Percentiles rank a stretch among this genome's conserved stretches.
phyloP scores from a whole-genome alignment of 2,329 filamentous ascomycete species.

The Penicillium sp. region DNA sequence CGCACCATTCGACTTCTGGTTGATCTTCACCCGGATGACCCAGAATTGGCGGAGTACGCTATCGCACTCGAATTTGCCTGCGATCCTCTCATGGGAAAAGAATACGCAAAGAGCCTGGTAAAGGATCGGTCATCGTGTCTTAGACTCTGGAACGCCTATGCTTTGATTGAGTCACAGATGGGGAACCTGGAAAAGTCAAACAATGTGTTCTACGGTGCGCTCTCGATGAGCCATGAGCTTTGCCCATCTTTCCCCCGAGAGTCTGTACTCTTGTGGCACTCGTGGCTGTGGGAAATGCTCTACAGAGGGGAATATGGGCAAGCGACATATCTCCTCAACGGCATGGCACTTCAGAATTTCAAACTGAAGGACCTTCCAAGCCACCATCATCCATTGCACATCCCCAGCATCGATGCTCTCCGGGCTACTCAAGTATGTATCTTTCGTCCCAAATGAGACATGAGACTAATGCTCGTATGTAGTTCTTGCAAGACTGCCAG shows the following conservation, averaged over 20 bases:
- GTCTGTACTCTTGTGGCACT: too few relatives aligned
- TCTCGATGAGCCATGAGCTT: too few relatives aligned
- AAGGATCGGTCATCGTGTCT: slow-evolving; percentile 60
- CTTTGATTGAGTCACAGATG: slow-evolving; percentile 60
- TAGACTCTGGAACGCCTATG: slow-evolving; percentile 72
- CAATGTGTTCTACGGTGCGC: slow-evolving; percentile 45
- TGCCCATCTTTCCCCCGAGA: too few relatives aligned
- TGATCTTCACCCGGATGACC: slow-evolving; percentile 37
- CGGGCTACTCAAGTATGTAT: slow-evolving; percentile 38
- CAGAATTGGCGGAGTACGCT: slow-evolving; percentile 60
- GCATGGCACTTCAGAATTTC: too few relatives aligned
- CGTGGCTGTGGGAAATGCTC: too few relatives aligned
- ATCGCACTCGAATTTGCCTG: slow-evolving; percentile 60
- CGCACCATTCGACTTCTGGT: slow-evolving; percentile 56
- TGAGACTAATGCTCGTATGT: slow-evolving; percentile 46
- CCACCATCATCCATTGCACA: too few relatives aligned
- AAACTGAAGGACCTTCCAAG: too few relatives aligned
- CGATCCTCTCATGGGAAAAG: slow-evolving; percentile 55
- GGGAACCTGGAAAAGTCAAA: slow-evolving; percentile 50
- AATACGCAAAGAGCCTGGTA: slow-evolving; percentile 66
- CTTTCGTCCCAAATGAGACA: not conserved
- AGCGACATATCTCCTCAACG: too few relatives aligned
- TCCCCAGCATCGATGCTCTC: too few relatives aligned
- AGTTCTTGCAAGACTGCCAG: slow-evolving; percentile 50
- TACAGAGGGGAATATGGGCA: too few relatives aligned